These are phyloP conservation scores for Phaeophleospora eucalypticola DNA, from an alignment of 2,329 filamentous ascomycete species.

Conservation along the genomic window DNA sequence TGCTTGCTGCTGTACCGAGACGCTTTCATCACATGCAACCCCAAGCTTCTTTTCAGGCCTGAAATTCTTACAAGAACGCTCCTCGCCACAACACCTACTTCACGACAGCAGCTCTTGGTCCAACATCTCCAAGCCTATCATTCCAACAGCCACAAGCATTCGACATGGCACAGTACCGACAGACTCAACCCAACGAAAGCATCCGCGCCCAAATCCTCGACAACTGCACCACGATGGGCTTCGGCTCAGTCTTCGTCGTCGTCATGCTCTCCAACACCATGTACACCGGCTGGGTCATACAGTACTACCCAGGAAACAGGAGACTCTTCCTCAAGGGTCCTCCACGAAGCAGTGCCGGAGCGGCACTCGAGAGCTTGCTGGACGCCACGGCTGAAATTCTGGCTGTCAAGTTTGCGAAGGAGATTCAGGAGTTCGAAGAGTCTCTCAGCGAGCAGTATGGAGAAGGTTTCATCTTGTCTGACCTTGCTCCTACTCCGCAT, in stretches of 20 bases:
- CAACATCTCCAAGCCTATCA: no score
- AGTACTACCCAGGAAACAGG: neutral
- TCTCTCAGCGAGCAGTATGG: neutral
- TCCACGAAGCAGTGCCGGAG: neutral
- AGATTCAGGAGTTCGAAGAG: neutral
- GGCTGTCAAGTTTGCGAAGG: neutral
- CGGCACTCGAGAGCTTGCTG: neutral
- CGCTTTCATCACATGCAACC: neutral
- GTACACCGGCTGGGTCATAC: neutral
- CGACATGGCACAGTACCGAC: no score
- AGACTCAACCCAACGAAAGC: neutral
- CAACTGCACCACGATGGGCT: neutral
- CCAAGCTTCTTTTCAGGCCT: neutral
- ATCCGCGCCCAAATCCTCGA: neutral
- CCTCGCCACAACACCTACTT: neutral
- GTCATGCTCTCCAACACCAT: neutral
- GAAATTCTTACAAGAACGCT: neutral
- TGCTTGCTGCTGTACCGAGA: neutral
- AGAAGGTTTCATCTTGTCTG: neutral
- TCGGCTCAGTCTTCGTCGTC: neutral
- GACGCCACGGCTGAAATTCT: neutral
- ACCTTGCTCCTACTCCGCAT: neutral
- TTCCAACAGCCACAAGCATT: no score
- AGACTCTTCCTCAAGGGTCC: neutral
- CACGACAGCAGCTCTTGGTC: neutral